Percentiles rank a stretch among this genome's conserved stretches.
Conservation (phyloP, 2,329 filamentous ascomycete species). For the Fonsecaea pedrosoi region DNA sequence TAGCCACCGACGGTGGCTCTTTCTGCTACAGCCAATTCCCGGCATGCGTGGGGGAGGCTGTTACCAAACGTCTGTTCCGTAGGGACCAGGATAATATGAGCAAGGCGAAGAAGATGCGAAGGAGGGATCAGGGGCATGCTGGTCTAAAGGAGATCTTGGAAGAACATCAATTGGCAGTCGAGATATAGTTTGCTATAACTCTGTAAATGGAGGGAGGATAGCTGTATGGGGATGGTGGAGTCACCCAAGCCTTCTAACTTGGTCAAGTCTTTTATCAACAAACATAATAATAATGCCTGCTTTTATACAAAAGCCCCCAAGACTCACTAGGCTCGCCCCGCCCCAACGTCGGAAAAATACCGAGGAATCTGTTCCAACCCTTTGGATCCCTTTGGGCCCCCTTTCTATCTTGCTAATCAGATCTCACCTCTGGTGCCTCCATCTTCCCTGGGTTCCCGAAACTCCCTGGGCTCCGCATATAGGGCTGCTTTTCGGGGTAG, state of each 20-base stretch:
- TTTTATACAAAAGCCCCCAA: too few species aligned
- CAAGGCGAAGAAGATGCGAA: neutral
- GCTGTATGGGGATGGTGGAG: neutral
- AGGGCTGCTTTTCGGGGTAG: slow-evolving; percentile 15
- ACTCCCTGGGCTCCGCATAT: slow-evolving; percentile 3
- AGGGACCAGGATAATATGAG: neutral
- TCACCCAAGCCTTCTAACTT: neutral
- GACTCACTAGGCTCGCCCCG: neutral
- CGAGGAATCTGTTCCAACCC: neutral
- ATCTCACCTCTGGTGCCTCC: neutral
- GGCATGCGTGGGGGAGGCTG: neutral
- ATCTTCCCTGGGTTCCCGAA: too few species aligned
- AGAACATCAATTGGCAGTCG: too few species aligned
- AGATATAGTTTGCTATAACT: too few species aligned
- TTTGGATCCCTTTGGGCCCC: neutral
- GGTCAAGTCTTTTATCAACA: too few species aligned
- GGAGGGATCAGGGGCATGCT: neutral
- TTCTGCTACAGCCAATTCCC: neutral
- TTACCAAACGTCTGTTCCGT: neutral
- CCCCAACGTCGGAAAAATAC: neutral
- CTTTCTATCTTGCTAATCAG: slow-evolving; percentile 6
- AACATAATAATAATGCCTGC: too few species aligned
- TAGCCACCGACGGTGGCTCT: neutral
- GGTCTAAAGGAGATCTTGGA: neutral
- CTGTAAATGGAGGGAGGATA: neutral